These are phyloP conservation scores for Gymnopilus dilepis DNA, from an alignment of 768 basidiomycete genomes.

Conservation along the genomic window DNA sequence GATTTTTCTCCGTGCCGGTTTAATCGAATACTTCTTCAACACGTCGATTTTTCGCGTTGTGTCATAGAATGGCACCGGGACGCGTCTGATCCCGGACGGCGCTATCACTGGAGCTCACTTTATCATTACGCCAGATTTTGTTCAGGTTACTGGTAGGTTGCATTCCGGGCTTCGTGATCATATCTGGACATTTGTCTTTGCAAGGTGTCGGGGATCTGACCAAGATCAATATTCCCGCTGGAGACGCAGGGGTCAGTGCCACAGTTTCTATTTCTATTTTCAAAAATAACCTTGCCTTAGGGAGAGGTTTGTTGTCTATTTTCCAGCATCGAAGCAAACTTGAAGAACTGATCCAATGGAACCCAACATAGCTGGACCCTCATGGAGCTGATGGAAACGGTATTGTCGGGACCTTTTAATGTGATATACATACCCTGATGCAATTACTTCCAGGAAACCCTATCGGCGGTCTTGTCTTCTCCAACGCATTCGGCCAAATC, in stretches of 20 bases:
- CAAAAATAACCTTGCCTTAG: conserved; percentile 5
- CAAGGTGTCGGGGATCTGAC: conserved; percentile 69
- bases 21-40: background rate
- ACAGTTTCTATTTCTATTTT: background rate
- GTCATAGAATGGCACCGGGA: conserved; percentile 59
- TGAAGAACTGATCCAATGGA: background rate
- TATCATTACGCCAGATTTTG: conserved; percentile 74
- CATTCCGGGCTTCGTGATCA: background rate
- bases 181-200: background rate
- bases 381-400: conserved; percentile 67
- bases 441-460: conserved; percentile 47
- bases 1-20: background rate
- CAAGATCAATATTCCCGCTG: conserved; percentile 62
- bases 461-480: conserved; percentile 75
- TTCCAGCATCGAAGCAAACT: background rate
- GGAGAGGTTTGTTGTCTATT: conserved; percentile 19
- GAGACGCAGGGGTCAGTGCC: conserved; percentile 56
- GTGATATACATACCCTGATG: conserved; percentile 5
- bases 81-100: conserved; percentile 74
- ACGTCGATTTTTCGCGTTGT: background rate
- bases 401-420: conserved; percentile 22
- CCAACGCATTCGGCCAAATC: conserved; percentile 63
- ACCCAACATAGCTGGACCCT: conserved; percentile 60
- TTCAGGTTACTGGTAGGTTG: conserved; percentile 66
- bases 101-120: conserved; percentile 72